phyloP scores from a whole-genome alignment of 2,329 filamentous ascomycete species.

The Microdochium nivale region DNA sequence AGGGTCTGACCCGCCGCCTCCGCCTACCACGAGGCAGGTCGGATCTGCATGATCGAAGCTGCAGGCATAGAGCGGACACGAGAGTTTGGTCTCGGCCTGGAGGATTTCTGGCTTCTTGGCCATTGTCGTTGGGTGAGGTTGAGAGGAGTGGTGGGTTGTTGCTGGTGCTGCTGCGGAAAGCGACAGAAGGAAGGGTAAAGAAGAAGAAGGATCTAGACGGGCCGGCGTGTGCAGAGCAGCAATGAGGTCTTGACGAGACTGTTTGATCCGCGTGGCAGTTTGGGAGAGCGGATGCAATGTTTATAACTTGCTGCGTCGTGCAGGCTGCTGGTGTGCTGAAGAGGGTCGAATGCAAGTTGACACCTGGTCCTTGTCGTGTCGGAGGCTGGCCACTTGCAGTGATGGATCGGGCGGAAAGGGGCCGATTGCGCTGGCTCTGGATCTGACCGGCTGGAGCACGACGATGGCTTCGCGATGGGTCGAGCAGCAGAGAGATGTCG shows the following conservation, averaged over 20 bases:
- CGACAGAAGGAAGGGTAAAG: neutral
- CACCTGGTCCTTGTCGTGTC: neutral
- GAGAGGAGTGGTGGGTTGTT: neutral
- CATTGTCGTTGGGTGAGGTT: slow-evolving; percentile 13
- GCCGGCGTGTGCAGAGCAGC: neutral
- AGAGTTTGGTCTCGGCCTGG: slow-evolving; percentile 56
- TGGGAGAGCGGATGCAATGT: neutral
- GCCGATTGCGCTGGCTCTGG: neutral
- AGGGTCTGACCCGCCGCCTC: slow-evolving; percentile 75
- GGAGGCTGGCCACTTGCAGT: neutral
- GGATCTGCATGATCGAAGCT: slow-evolving; percentile 80
- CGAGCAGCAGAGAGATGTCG: neutral
- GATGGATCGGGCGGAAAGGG: neutral
- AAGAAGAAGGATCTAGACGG: neutral
- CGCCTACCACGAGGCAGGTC: slow-evolving; percentile 69
- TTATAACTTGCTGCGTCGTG: neutral
- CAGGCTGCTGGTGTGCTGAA: neutral
- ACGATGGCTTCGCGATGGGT: neutral
- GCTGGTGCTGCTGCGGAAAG: neutral
- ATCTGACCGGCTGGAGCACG: neutral
- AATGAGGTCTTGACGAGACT: neutral
- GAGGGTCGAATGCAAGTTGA: neutral
- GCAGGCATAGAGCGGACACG: slow-evolving; percentile 79
- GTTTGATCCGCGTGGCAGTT: neutral
- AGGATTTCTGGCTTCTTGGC: slow-evolving; percentile 22